Evolutionary conservation across 1,284 basidiomycete species (phyloP).

Genomic region (Melampsora abietis-canadensis): DNA sequence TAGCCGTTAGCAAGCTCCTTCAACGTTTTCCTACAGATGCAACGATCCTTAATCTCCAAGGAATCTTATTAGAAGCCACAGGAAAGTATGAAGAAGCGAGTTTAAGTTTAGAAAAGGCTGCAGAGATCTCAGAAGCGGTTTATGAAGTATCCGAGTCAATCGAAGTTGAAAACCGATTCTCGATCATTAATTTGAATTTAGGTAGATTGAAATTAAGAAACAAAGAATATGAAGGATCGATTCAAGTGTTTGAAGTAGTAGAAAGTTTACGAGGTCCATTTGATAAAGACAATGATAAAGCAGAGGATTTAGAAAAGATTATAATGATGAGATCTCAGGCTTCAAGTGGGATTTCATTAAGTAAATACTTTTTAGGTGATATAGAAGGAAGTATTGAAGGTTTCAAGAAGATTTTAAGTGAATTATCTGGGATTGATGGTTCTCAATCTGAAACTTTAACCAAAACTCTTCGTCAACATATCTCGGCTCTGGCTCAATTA

Average conservation of each 20-base stretch:
- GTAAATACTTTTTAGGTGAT: slow-evolving; percentile 65
- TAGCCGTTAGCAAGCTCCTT: slow-evolving; percentile 35
- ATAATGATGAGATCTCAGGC: slow-evolving; percentile 63
- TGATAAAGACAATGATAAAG: slow-evolving; percentile 54
- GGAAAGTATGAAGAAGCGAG: slow-evolving; percentile 67
- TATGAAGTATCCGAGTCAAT: slow-evolving; percentile 84
- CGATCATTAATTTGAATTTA: slow-evolving; percentile 75
- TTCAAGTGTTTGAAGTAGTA: slow-evolving; percentile 74
- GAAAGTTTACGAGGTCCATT: slow-evolving; percentile 57
- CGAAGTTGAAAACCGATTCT: slow-evolving; percentile 71
- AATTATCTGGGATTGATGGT: slow-evolving; percentile 51
- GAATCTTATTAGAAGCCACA: slow-evolving; percentile 78
- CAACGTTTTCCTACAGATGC: slow-evolving; percentile 34
- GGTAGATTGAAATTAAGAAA: slow-evolving; percentile 70
- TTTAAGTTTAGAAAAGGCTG: slow-evolving; percentile 64
- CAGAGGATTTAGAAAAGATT: slow-evolving; percentile 48
- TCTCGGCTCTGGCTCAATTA: slow-evolving; percentile 21
- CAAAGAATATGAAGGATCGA: slow-evolving; percentile 62
- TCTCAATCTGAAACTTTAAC: slow-evolving; percentile 56
- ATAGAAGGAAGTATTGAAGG: slow-evolving; percentile 64
- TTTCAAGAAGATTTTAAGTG: slow-evolving; percentile 67
- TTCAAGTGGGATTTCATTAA: slow-evolving; percentile 68
- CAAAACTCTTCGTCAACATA: slow-evolving; percentile 13
- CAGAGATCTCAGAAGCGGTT: slow-evolving; percentile 70
- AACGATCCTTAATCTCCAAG: slow-evolving; percentile 68